Percentiles rank a stretch among this genome's conserved stretches.
Evolutionary conservation across 225 moss, liverwort and hornwort species (phyloP).

Genomic region (Pleurozium schreberi): DNA sequence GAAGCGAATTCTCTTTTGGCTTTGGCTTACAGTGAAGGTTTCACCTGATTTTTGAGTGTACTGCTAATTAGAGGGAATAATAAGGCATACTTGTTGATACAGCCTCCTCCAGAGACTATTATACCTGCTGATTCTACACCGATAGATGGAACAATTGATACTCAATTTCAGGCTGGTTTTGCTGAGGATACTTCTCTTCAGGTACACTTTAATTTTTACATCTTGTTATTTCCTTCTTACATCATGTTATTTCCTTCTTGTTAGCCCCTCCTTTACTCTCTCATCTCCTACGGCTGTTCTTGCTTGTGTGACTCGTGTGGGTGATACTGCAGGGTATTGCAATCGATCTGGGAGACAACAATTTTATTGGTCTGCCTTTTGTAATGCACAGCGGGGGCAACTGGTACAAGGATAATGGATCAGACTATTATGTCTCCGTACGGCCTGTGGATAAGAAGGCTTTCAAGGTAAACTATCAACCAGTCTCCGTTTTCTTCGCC

Average conservation of each 20-base stretch:
- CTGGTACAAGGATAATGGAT: constrained; percentile 92
- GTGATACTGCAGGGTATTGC: constrained; percentile 47
- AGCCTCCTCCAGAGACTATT: constrained; percentile 58
- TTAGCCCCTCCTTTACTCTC: neutral
- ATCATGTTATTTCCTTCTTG: neutral
- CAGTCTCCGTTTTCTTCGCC: neutral
- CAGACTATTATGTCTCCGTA: constrained; percentile 65
- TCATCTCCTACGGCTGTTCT: neutral
- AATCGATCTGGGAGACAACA: constrained; percentile 41
- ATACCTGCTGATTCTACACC: constrained; percentile 59
- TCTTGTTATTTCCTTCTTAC: neutral
- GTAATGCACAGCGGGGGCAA: constrained; percentile 65
- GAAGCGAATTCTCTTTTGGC: neutral
- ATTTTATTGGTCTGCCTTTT: constrained; percentile 81
- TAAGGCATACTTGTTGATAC: neutral
- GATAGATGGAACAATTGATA: constrained; percentile 46
- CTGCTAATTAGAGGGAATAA: neutral
- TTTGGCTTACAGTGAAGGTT: neutral
- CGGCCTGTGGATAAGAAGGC: constrained; percentile 41
- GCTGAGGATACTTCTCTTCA: constrained; percentile 72
- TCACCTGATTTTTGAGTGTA: neutral
- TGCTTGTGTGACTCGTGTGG: neutral
- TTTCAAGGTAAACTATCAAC: constrained; percentile 29
- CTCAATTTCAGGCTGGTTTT: constrained; percentile 67
- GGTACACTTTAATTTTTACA: neutral